phyloP scores from a whole-genome alignment of 768 basidiomycete species.

The Sutorius australiensis region DNA sequence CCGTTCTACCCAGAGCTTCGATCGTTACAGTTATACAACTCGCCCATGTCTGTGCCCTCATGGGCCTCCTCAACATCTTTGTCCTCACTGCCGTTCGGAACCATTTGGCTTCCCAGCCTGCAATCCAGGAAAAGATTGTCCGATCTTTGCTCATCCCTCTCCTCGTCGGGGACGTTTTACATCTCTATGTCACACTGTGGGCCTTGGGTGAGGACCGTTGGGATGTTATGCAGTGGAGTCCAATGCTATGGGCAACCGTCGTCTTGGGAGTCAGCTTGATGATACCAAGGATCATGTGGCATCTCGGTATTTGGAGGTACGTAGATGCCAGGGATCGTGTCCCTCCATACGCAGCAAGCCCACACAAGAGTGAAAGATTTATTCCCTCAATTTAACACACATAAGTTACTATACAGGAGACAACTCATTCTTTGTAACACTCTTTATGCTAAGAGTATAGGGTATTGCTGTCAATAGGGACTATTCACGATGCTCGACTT shows the following conservation, averaged over 20 bases:
- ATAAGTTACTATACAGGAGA: conserved; percentile 8
- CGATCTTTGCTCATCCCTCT: conserved; percentile 62
- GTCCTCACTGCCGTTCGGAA: conserved; percentile 58
- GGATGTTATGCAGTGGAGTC: conserved; percentile 58
- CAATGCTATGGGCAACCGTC: conserved; percentile 67
- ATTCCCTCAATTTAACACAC: conserved; percentile 21
- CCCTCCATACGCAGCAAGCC: neutral
- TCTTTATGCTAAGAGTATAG: neutral
- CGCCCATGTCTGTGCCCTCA: conserved; percentile 70
- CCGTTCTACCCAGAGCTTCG: conserved; percentile 54
- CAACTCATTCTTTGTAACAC: conserved; percentile 1
- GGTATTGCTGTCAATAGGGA: conserved; percentile 44
- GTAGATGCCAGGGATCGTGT: conserved; percentile 58
- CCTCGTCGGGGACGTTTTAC: conserved; percentile 63
- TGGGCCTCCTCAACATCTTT: conserved; percentile 69
- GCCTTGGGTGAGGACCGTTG: conserved; percentile 70
- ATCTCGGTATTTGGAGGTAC: conserved; percentile 71
- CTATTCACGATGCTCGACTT: conserved; percentile 66
- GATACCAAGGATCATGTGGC: conserved; percentile 71
- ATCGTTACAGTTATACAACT: conserved; percentile 71
- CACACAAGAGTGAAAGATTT: conserved; percentile 18
- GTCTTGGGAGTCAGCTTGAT: conserved; percentile 59
- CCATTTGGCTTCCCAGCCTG: conserved; percentile 54
- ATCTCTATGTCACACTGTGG: conserved; percentile 68
- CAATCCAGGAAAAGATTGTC: conserved; percentile 70